Base-by-base conservation (phyloP, 306 rosid genomes). In the Abrus precatorius region DNA sequence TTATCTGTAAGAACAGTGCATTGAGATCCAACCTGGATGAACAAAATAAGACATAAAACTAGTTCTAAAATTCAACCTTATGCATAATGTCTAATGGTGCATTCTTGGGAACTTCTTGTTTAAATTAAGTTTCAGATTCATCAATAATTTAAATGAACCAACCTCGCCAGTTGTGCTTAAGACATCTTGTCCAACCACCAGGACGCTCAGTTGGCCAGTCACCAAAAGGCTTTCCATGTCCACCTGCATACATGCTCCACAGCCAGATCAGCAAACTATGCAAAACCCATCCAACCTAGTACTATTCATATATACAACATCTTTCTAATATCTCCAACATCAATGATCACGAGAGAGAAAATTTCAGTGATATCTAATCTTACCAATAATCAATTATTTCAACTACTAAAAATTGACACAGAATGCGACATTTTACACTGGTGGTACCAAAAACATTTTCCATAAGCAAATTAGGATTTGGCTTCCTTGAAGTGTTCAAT, bases 1-100 rank as follows among this genome's bases (percentile, higher is more conserved):
- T 95, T 91, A 72, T 91, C 98, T 0, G 97, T 89, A 27, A 95
- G 92, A 72, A 90, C 61, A 33, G 95, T 91, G 90, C 98, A 95
- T 65, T 87, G 97, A 64, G 93, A 90, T 85, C 97, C 90, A 76
- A 87, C 97, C 98, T 93, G 74, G 74, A 29, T 76, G 59, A 73
- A 47, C 56, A 83, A 32, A 41, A 50, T 45, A 32, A 43, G 41
- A 29, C 60, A 68, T 32, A 11, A 53, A 80, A 13, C 20, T 45
- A 82, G 56, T 41, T 29, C 1, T 29, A 63, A 20, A 12, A 73
- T 40, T 69, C 27, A 66, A 41, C 43, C 12, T 9, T 47, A 32
- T 49, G 67, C 40, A 36, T 36, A 36, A 36, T 36, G 40, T 36
- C 40, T 36, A 2, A 2, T 30, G 50, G 38, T 30, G 66, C 69